Evolutionary conservation across 805 yeast genomes (phyloP).

Genomic region (Torulaspora microellipsoides): DNA sequence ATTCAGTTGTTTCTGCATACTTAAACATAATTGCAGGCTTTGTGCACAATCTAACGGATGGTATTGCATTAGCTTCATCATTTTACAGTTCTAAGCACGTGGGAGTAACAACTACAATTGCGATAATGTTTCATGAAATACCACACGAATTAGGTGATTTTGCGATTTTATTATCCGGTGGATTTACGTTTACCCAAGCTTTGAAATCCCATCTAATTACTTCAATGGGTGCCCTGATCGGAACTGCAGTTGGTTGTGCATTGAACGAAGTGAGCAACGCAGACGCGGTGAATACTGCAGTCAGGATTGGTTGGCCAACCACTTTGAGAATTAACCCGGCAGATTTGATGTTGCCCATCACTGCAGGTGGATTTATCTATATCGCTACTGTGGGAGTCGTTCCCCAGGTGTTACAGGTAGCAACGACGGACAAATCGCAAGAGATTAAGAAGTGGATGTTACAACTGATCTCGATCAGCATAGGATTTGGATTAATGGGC

Average conservation of each 20-base stretch:
- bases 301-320: background rate
- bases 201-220: conserved; percentile 63
- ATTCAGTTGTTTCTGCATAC: conserved; percentile 48
- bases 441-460: conserved; percentile 39
- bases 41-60: conserved; percentile 73
- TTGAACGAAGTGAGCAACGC: conserved; percentile 41
- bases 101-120: conserved; percentile 66
- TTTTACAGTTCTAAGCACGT: conserved; percentile 55
- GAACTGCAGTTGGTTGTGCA: conserved; percentile 60
- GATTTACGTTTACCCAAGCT: conserved; percentile 62
- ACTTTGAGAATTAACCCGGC: background rate
- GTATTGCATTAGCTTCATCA: conserved; percentile 67
- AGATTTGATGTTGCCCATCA: conserved; percentile 56
- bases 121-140: conserved; percentile 70
- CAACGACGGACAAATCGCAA: conserved; percentile 30
- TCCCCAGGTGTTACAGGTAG: conserved; percentile 58
- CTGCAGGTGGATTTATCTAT: conserved; percentile 73
- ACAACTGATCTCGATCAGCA: conserved; percentile 46
- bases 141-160: conserved; percentile 83
- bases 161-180: conserved; percentile 61
- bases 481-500: conserved; percentile 59
- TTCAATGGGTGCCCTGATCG: conserved; percentile 59
- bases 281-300: conserved; percentile 30
- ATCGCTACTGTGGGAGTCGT: conserved; percentile 72
- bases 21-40: conserved; percentile 66